phyloP scores from a whole-genome alignment of 495 filamentous ascomycete genomes.

The Tuber microsphaerosporum region DNA sequence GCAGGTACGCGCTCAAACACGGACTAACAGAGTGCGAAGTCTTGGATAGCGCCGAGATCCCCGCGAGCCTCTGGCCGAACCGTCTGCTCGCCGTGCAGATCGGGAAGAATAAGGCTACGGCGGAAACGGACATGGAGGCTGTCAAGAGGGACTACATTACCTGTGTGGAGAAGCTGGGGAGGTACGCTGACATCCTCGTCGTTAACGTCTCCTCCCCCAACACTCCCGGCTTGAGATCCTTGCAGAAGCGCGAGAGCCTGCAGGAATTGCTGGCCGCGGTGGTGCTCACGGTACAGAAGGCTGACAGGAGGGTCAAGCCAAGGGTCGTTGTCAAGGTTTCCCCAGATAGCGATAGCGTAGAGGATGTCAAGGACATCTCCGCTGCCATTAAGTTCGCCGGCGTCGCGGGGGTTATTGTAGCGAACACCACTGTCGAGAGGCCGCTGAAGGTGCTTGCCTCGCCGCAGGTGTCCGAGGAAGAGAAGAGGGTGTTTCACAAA shows the following conservation, averaged over 20 bases:
- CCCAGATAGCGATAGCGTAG: conserved; percentile 79
- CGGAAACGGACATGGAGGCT: conserved; percentile 73
- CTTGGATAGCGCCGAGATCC: conserved; percentile 60
- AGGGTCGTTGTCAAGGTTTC: conserved; percentile 95
- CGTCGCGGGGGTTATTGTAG: conserved; percentile 93
- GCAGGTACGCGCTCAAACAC: conserved; percentile 62
- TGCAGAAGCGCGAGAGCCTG: conserved; percentile 75
- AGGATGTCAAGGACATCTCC: conserved; percentile 78
- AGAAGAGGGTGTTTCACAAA: conserved; percentile 54
- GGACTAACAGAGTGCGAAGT: conserved; percentile 66
- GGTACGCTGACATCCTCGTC: conserved; percentile 86
- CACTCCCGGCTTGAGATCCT: conserved; percentile 75
- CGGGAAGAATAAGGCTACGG: conserved; percentile 90
- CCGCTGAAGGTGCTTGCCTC: conserved; percentile 60
- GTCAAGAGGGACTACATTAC: conserved; percentile 78
- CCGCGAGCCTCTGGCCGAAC: conserved; percentile 67
- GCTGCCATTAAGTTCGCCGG: conserved; percentile 75
- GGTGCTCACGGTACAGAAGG: conserved; percentile 62
- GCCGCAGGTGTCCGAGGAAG: conserved; percentile 56
- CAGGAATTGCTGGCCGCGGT: conserved; percentile 73
- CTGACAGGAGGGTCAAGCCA: conserved; percentile 64
- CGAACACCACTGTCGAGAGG: conserved; percentile 85
- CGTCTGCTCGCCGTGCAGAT: conserved; percentile 84
- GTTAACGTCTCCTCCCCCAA: conserved; percentile 97
- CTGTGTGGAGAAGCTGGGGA: conserved; percentile 71